Percentiles rank a stretch among this genome's conserved stretches.
Conservation (phyloP, 2,329 filamentous ascomycete species). For the Exophiala mesophila region DNA sequence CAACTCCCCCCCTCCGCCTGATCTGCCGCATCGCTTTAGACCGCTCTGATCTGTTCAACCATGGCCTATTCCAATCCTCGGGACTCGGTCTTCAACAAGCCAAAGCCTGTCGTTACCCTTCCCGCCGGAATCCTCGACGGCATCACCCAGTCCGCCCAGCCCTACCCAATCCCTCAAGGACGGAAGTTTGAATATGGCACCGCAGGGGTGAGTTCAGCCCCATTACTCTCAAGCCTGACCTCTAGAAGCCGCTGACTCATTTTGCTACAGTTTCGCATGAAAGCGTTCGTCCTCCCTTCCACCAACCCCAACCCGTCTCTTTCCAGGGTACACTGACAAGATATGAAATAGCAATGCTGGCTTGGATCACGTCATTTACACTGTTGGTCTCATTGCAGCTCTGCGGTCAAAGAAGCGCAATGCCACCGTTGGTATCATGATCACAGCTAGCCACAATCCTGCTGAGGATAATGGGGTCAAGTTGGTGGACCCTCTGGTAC, state of each 20-base stretch:
- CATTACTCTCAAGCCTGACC: background rate
- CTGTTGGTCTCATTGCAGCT: conserved; percentile 82
- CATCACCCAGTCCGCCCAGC: conserved; percentile 44
- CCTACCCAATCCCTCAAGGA: conserved; percentile 47
- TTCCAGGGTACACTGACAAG: conserved; percentile 28
- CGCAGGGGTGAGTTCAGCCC: conserved; percentile 50
- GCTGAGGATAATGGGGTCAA: conserved; percentile 89
- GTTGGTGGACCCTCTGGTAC: conserved; percentile 85
- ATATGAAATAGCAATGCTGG: conserved; percentile 51
- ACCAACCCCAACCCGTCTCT: conserved; percentile 21
- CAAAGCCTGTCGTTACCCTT: conserved; percentile 24
- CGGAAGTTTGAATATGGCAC: conserved; percentile 56
- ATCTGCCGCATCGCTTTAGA: conserved; percentile 1
- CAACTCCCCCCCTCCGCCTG: background rate
- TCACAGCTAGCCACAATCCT: conserved; percentile 90
- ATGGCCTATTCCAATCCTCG: conserved; percentile 19
- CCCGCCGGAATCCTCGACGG: conserved; percentile 37
- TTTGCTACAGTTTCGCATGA: conserved; percentile 59
- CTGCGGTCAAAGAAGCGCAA: conserved; percentile 85
- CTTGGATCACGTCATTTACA: conserved; percentile 64
- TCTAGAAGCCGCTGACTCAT: conserved; percentile 9
- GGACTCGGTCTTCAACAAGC: conserved; percentile 26
- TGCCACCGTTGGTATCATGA: conserved; percentile 93
- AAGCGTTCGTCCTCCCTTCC: conserved; percentile 50
- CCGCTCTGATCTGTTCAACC: conserved; percentile 2